Percentiles rank a stretch among this genome's conserved stretches.
Evolutionary conservation across 495 filamentous ascomycete genomes (phyloP).

Genomic region (Penicillium argentinense): DNA sequence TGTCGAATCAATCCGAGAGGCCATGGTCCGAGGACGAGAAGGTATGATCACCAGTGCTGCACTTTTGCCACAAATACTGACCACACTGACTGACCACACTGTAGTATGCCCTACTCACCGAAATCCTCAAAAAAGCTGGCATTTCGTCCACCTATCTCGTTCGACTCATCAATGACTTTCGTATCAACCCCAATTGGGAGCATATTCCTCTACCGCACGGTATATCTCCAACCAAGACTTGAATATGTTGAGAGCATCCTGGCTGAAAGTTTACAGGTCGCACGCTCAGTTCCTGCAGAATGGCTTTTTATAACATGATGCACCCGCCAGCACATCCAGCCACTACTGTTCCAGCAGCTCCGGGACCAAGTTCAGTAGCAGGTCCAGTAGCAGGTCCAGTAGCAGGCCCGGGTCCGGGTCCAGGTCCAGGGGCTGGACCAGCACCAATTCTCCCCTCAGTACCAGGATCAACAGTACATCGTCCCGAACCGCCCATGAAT

Average conservation of each 20-base stretch:
- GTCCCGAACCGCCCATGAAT: too few relatives aligned
- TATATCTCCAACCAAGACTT: slow-evolving; percentile 24
- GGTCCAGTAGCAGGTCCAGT: too few relatives aligned
- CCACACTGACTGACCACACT: slow-evolving; percentile 1
- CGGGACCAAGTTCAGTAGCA: too few relatives aligned
- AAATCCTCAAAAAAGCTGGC: slow-evolving; percentile 60
- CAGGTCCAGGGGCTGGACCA: background rate
- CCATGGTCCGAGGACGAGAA: slow-evolving; percentile 61
- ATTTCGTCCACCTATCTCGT: slow-evolving; percentile 50
- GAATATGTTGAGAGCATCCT: background rate
- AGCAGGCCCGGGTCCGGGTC: too few relatives aligned
- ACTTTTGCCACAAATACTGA: background rate
- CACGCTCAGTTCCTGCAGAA: slow-evolving; percentile 45
- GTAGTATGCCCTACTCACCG: slow-evolving; percentile 55
- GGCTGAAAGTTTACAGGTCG: slow-evolving; percentile 27
- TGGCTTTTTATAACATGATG: slow-evolving; percentile 37
- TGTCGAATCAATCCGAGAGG: slow-evolving; percentile 49
- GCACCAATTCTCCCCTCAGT: slow-evolving; percentile 1
- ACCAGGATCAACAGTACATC: background rate
- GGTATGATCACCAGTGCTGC: slow-evolving; percentile 37
- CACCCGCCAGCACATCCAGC: background rate
- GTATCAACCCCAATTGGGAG: slow-evolving; percentile 54
- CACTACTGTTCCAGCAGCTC: too few relatives aligned
- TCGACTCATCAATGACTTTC: slow-evolving; percentile 48
- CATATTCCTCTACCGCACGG: slow-evolving; percentile 59